A percentile compares a stretch with the other conserved stretches of the same genome.
Conservation (phyloP, 305 asterid species). For the Rubia balearica region DNA sequence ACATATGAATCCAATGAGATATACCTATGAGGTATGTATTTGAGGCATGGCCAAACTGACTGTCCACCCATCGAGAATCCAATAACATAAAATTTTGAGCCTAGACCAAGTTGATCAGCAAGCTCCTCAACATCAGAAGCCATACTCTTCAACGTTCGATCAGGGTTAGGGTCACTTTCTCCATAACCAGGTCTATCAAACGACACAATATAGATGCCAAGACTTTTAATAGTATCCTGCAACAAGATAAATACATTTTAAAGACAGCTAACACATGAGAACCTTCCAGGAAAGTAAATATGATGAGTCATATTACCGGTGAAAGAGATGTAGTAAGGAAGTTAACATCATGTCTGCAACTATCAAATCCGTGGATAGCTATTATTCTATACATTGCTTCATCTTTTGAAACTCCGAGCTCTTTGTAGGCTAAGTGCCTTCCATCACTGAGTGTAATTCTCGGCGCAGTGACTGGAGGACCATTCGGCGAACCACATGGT, state of each 20-base stretch:
- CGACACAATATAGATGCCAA: conserved; percentile 56
- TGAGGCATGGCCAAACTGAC: conserved; percentile 69
- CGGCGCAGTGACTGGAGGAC: conserved; percentile 32
- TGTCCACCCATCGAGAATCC: conserved; percentile 92
- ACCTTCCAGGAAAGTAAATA: not conserved
- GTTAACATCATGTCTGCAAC: conserved; percentile 24
- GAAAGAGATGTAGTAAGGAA: conserved; percentile 15
- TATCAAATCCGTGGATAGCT: conserved; percentile 30
- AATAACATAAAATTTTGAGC: conserved; percentile 52
- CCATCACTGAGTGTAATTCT: conserved; percentile 37
- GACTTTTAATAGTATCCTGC: conserved; percentile 46
- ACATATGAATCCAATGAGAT: too few relatives aligned
- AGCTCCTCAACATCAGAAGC: conserved; percentile 65
- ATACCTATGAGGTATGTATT: conserved; percentile 91
- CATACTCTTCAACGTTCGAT: conserved; percentile 36
- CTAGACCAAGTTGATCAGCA: conserved; percentile 70
- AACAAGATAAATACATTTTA: not conserved
- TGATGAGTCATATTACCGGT: conserved; percentile 14
- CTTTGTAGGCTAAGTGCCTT: conserved; percentile 37
- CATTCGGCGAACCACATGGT: conserved; percentile 31
- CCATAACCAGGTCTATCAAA: conserved; percentile 88
- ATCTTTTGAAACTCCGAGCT: conserved; percentile 30
- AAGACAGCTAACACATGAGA: not conserved
- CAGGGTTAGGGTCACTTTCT: conserved; percentile 75
- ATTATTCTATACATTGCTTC: conserved; percentile 30